Evolutionary conservation across 1,284 basidiomycete species (phyloP), one percentile per base, ranked within the genome.

Genomic region (Trametes pubescens): DNA sequence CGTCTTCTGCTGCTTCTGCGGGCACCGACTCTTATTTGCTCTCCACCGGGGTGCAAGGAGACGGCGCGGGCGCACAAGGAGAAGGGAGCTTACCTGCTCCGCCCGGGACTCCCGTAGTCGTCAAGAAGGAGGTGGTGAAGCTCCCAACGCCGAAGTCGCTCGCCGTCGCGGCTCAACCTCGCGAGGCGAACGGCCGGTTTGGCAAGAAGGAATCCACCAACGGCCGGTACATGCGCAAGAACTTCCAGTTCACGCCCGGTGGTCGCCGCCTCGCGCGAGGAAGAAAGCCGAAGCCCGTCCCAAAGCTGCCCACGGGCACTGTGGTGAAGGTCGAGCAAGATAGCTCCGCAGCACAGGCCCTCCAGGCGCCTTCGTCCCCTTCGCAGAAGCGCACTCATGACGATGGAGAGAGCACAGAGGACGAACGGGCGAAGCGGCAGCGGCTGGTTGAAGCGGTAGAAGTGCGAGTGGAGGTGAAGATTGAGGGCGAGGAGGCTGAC

Each of bases 121-220:
- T 68, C 48, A 65, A 62, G 61, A 67, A 65, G 46, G 70, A 71
- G 44, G 58, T 64, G n/a, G 59, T 68, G 14, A 70, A 71, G 47
- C 21, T 71, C 11, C 73, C 74, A 38, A 80, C 75, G 49, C 81
- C 83, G 37, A 84, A 83, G 70, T 79, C 81, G 5, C 69, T 82
- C 29, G 83, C 81, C 18, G 81, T 84, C 51, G 82, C 82, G 57
- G 71, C 71, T n/a, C 84, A 85, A 65, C 83, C 83, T 8, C 79
- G 83, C 49, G 82, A 82, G 64, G 73, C 74, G 37, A 83, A 84
- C 64, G 83, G 83, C 48, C 76, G 82, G 21, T 84, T 84, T 58
- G 83, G 82, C 44, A 84, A 82, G 76, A 85, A 84, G 70, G 73
- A 75, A 22, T 78, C 79, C 22, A 81, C 79, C 10, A 87, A 89